Percentiles rank a stretch among this genome's conserved stretches.
Evolutionary conservation across 257 asterid species (phyloP).

Genomic region (Henckelia pumila): DNA sequence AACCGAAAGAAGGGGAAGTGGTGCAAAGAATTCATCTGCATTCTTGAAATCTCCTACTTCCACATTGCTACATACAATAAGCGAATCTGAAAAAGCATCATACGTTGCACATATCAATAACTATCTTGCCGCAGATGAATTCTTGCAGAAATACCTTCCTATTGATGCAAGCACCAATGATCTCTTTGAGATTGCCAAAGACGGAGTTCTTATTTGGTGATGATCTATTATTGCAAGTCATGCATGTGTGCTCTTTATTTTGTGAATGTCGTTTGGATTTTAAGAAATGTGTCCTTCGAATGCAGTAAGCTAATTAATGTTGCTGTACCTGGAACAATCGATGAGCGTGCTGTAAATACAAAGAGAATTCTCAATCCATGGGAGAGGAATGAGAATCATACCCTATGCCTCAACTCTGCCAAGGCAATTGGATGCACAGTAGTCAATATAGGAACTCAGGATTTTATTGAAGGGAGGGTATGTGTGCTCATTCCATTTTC

Average conservation of each 20-base stretch:
- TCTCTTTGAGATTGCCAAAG: slow-evolving; percentile 91
- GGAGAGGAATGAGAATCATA: slow-evolving; percentile 99
- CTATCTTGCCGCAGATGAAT: slow-evolving; percentile 78
- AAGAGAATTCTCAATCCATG: slow-evolving; percentile 90
- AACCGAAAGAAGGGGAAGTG: slow-evolving; percentile 66
- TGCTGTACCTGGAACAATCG: slow-evolving; percentile 97
- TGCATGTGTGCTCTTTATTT: slow-evolving; percentile 14
- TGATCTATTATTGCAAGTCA: slow-evolving; percentile 18
- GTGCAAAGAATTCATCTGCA: slow-evolving; percentile 83
- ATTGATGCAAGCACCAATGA: slow-evolving; percentile 82
- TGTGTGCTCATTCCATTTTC: slow-evolving; percentile 22
- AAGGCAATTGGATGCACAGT: slow-evolving; percentile 98
- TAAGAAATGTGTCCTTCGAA: slow-evolving; percentile 17
- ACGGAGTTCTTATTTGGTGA: slow-evolving; percentile 98
- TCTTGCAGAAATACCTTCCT: slow-evolving; percentile 76
- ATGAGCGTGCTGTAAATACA: slow-evolving; percentile 92
- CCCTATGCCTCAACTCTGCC: slow-evolving; percentile 96
- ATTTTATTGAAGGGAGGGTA: slow-evolving; percentile 98
- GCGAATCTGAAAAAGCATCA: slow-evolving; percentile 93
- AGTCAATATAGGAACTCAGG: no score
- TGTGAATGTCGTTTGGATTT: not conserved
- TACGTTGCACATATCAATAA: slow-evolving; percentile 93
- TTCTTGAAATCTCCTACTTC: slow-evolving; percentile 94
- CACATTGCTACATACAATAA: slow-evolving; percentile 90
- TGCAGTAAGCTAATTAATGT: slow-evolving; percentile 96